Conservation (phyloP, 768 basidiomycete species). For the Phanerochaete carnosa region DNA sequence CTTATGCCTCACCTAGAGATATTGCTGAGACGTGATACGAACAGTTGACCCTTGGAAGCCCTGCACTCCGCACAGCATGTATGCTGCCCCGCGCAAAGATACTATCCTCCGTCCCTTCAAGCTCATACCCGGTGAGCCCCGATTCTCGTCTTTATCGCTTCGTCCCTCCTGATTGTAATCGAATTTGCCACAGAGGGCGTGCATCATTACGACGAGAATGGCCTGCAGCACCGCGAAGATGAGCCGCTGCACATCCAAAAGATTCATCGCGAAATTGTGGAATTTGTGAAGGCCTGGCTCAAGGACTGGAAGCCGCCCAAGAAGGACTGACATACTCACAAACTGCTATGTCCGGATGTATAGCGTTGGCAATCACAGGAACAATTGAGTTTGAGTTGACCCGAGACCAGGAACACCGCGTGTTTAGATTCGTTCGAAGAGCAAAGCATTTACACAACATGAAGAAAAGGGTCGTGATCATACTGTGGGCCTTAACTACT, state of each 20-base stretch:
- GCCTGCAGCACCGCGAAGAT: slow-evolving; percentile 49
- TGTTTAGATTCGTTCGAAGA: no score
- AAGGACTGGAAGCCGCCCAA: slow-evolving; percentile 33
- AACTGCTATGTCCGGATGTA: no score
- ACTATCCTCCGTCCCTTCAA: slow-evolving; percentile 80
- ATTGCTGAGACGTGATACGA: not conserved
- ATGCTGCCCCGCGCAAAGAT: slow-evolving; percentile 66
- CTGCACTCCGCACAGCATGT: slow-evolving; percentile 75
- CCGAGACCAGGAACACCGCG: no score
- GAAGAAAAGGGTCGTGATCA: no score
- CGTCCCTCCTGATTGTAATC: not conserved
- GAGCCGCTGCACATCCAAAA: slow-evolving; percentile 79
- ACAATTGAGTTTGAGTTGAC: no score
- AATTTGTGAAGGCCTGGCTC: slow-evolving; percentile 78
- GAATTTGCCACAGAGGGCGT: slow-evolving; percentile 52
- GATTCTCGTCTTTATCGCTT: not conserved
- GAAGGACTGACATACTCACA: not conserved
- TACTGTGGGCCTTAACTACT: no score
- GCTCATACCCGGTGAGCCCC: slow-evolving; percentile 70
- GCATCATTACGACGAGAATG: slow-evolving; percentile 79
- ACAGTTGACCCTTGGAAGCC: slow-evolving; percentile 91
- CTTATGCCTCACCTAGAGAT: not conserved
- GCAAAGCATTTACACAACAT: no score
- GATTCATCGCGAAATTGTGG: slow-evolving; percentile 78
- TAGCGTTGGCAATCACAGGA: no score